Conservation (phyloP, 108 stramenopile genomes). For the Cafeteria roenbergensis region DNA sequence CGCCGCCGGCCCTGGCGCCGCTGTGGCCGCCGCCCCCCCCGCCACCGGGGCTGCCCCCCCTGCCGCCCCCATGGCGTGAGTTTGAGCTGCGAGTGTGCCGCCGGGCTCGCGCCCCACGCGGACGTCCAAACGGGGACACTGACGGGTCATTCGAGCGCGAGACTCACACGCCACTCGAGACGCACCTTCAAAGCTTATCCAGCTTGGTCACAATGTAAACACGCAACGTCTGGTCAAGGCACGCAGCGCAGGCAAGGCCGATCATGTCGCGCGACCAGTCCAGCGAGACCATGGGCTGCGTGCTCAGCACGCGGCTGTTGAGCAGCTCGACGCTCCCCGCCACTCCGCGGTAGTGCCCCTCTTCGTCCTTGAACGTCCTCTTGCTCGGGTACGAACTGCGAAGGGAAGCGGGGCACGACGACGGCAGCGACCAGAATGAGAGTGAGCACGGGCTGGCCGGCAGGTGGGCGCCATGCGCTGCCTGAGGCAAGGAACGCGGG, state of each 20-base stretch:
- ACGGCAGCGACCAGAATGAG: not conserved
- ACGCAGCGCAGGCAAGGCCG: slow-evolving; percentile 54
- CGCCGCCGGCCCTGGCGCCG: not conserved
- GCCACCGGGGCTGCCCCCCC: not conserved
- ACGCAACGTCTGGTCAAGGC: slow-evolving; percentile 64
- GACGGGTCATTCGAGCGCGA: not conserved
- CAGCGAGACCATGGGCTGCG: slow-evolving; percentile 69
- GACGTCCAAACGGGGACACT: not conserved
- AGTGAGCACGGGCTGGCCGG: not conserved
- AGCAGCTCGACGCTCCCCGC: slow-evolving; percentile 55
- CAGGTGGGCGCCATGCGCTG: too few species aligned
- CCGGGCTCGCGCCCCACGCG: too few species aligned
- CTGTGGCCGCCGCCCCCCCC: slow-evolving; percentile 1
- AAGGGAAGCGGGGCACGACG: not conserved
- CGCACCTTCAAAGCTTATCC: slow-evolving; percentile 31
- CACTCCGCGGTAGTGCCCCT: slow-evolving; percentile 52
- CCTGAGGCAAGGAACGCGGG: not conserved
- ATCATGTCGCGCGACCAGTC: slow-evolving; percentile 70
- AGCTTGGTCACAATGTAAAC: slow-evolving; percentile 57
- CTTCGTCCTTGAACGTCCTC: slow-evolving; percentile 47
- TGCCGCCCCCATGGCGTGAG: not conserved
- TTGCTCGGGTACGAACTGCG: slow-evolving; percentile 45
- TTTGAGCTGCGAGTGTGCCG: not conserved
- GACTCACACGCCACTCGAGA: too few species aligned
- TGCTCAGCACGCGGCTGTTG: slow-evolving; percentile 52